These are phyloP conservation scores for Alternaria hordeiaustralica DNA, from an alignment of 2,329 filamentous ascomycete genomes.

Conservation along the genomic window DNA sequence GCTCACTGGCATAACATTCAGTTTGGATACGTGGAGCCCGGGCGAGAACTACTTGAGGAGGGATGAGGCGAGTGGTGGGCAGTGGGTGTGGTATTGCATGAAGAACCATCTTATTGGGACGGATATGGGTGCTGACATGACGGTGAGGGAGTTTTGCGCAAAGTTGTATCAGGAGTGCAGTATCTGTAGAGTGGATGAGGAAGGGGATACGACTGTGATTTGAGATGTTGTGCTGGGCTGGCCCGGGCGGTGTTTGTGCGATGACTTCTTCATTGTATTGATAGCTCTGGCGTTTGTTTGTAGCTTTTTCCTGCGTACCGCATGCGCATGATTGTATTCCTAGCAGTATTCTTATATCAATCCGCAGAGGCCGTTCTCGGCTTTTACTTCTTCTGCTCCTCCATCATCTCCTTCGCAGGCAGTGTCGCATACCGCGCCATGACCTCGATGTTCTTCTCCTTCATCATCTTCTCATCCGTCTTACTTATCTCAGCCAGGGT, in stretches of 20 bases:
- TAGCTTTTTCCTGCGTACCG: not conserved
- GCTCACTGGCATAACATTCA: slow-evolving; percentile 43
- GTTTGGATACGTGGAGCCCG: slow-evolving; percentile 44
- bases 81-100: slow-evolving; percentile 46
- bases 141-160: slow-evolving; percentile 40
- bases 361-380: rapidly evolving
- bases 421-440: slow-evolving; percentile 61
- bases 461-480: slow-evolving; percentile 55
- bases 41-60: slow-evolving; percentile 45
- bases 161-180: slow-evolving; percentile 38
- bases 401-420: slow-evolving; percentile 51
- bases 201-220: slow-evolving; percentile 6
- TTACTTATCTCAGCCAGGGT: slow-evolving; percentile 56
- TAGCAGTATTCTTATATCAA: not conserved
- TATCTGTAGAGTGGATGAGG: slow-evolving; percentile 27
- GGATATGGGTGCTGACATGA: slow-evolving; percentile 28
- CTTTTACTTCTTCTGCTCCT: slow-evolving; percentile 27
- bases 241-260: not conserved
- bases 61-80: slow-evolving; percentile 21
- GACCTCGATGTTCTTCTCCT: slow-evolving; percentile 57
- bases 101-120: slow-evolving; percentile 32
- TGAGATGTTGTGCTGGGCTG: not conserved
- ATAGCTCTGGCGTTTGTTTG: not conserved
- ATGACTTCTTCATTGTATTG: not conserved
- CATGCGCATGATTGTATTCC: not conserved